These are phyloP conservation scores for Luffa acutangula DNA, from an alignment of 306 rosid species.

Conservation along the genomic window DNA sequence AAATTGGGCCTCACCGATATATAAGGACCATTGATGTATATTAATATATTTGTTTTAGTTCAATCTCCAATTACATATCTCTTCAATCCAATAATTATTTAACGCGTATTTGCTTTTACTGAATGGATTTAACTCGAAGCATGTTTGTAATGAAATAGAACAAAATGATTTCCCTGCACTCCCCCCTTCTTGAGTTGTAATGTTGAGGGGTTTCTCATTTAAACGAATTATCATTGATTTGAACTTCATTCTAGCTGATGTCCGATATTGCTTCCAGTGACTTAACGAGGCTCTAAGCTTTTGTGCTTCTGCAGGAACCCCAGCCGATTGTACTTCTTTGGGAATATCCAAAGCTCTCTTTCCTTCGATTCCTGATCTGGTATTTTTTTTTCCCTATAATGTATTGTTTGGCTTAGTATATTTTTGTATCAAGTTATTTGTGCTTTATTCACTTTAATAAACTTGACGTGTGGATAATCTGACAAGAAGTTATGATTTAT, in stretches of 20 bases:
- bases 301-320: constrained; percentile 54
- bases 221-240: not conserved
- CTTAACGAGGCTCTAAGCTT: not conserved
- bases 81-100: not conserved
- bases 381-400: constrained; percentile 6
- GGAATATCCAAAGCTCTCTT: constrained; percentile 70
- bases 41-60: not conserved
- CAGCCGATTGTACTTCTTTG: constrained; percentile 85
- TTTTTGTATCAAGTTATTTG: not conserved
- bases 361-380: constrained; percentile 65
- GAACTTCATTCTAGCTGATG: not conserved
- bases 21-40: not conserved
- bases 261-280: not conserved
- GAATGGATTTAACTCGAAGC: not conserved
- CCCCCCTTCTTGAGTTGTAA: not conserved
- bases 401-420: not conserved
- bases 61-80: not conserved
- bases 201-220: not conserved
- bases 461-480: not conserved
- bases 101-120: not conserved
- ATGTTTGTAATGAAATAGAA: not conserved
- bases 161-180: not conserved
- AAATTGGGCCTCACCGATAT: not conserved
- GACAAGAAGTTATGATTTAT: not conserved
- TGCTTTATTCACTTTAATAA: not conserved